Percentiles rank a stretch among this genome's conserved stretches.
Evolutionary conservation across 768 basidiomycete genomes (phyloP).

Genomic region (Cantharellus anzutake): DNA sequence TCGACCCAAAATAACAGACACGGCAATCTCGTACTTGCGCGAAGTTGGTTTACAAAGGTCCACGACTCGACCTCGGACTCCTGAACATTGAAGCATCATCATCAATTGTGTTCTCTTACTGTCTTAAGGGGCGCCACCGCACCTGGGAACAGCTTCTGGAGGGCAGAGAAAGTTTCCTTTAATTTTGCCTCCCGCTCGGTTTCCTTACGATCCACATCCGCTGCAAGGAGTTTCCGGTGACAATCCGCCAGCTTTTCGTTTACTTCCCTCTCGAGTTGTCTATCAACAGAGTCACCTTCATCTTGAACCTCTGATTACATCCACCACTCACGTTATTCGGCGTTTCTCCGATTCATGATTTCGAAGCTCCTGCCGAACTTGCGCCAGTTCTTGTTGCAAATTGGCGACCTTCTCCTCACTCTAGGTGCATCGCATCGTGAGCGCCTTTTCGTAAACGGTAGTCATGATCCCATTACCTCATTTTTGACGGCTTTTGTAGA

Average conservation of each 20-base stretch:
- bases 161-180: constrained; percentile 65
- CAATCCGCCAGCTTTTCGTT: constrained; percentile 80
- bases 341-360: constrained; percentile 70
- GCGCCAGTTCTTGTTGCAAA: constrained; percentile 41
- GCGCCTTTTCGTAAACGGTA: not conserved
- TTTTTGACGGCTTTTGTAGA: constrained; percentile 31
- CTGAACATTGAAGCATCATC: constrained; percentile 19
- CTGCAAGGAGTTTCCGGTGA: constrained; percentile 71
- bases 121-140: not conserved
- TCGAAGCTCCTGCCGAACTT: constrained; percentile 57
- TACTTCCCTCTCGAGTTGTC: constrained; percentile 75
- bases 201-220: constrained; percentile 75
- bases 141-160: constrained; percentile 88
- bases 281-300: constrained; percentile 15
- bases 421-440: constrained; percentile 21
- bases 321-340: constrained; percentile 43
- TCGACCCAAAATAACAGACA: constrained; percentile 79
- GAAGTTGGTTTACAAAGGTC: constrained; percentile 91
- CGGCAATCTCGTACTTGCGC: constrained; percentile 80
- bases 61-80: constrained; percentile 80
- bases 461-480: constrained; percentile 27
- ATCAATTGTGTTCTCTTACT: not conserved
- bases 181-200: constrained; percentile 65
- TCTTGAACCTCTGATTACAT: not conserved
- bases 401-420: constrained; percentile 34